A percentile compares a stretch with the other conserved stretches of the same genome.
Conservation (phyloP, 345 rosid genomes). For the Salix koriyanagi region DNA sequence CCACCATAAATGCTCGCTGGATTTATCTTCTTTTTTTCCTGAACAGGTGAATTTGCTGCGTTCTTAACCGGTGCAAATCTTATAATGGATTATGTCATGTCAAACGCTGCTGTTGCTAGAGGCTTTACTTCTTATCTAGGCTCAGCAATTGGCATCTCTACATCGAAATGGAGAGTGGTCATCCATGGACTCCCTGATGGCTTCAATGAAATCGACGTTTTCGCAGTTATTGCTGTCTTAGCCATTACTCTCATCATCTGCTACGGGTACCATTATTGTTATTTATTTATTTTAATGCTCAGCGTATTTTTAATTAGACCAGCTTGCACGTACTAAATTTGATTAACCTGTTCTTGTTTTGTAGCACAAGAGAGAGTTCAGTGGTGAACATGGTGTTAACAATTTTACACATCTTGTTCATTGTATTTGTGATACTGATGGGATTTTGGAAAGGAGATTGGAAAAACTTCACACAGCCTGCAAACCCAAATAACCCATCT, state of each 20-base stretch:
- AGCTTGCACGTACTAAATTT: not conserved
- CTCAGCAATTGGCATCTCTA: slow-evolving; percentile 65
- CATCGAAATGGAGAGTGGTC: slow-evolving; percentile 58
- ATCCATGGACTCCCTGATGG: slow-evolving; percentile 58
- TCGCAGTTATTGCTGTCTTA: slow-evolving; percentile 55
- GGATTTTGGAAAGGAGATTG: slow-evolving; percentile 68
- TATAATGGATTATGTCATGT: slow-evolving; percentile 78
- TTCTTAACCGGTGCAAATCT: slow-evolving; percentile 88
- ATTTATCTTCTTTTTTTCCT: not conserved
- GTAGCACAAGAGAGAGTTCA: slow-evolving; percentile 75
- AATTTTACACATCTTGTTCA: slow-evolving; percentile 68
- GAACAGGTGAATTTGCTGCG: slow-evolving; percentile 76
- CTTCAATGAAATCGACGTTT: slow-evolving; percentile 68
- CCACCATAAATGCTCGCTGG: not conserved
- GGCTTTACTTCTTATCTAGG: slow-evolving; percentile 71
- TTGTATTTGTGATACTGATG: slow-evolving; percentile 62
- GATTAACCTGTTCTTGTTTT: not conserved
- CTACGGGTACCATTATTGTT: slow-evolving; percentile 36
- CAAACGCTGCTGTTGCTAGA: slow-evolving; percentile 90
- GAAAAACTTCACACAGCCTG: slow-evolving; percentile 52
- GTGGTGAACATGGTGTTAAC: slow-evolving; percentile 72
- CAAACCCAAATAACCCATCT: slow-evolving; percentile 43
- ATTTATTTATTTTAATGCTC: not conserved
- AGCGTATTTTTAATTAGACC: not conserved
- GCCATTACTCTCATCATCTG: slow-evolving; percentile 62